Evolutionary conservation across 208 protist genomes (phyloP).

Genomic region (Naegleria lovaniensis): DNA sequence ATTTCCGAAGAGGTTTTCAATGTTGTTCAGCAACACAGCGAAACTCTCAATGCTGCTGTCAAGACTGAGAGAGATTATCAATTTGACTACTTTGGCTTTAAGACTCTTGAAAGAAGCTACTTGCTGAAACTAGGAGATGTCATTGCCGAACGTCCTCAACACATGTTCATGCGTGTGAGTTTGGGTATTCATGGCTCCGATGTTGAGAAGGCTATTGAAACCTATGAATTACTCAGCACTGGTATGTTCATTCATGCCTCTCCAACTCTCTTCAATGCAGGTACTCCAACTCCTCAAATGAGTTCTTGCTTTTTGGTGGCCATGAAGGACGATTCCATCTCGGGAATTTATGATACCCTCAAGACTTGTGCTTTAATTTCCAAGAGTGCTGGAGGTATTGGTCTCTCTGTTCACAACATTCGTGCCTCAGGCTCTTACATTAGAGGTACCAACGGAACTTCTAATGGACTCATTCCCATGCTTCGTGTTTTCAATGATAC

Average conservation of each 20-base stretch:
- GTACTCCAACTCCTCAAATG: constrained; percentile 89
- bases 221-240: constrained; percentile 89
- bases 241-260: constrained; percentile 95
- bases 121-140: constrained; percentile 82
- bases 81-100: constrained; percentile 98
- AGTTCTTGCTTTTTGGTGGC: constrained; percentile 94
- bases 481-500: constrained; percentile 98
- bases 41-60: constrained; percentile 78
- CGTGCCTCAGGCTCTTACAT: constrained; percentile 93
- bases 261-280: constrained; percentile 97
- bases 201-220: constrained; percentile 81
- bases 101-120: constrained; percentile 97
- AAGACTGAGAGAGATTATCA: constrained; percentile 87
- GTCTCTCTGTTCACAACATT: constrained; percentile 93
- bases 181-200: constrained; percentile 91
- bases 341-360: constrained; percentile 98
- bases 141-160: constrained; percentile 95
- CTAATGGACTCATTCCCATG: constrained; percentile 97
- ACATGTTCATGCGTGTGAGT: constrained; percentile 97
- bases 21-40: constrained; percentile 62
- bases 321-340: constrained; percentile 98
- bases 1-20: constrained; percentile 83
- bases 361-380: constrained; percentile 95
- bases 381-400: constrained; percentile 96
- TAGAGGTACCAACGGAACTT: constrained; percentile 89